Base-by-base conservation (phyloP, 805 yeast genomes). In the Brettanomyces sp. region DNA sequence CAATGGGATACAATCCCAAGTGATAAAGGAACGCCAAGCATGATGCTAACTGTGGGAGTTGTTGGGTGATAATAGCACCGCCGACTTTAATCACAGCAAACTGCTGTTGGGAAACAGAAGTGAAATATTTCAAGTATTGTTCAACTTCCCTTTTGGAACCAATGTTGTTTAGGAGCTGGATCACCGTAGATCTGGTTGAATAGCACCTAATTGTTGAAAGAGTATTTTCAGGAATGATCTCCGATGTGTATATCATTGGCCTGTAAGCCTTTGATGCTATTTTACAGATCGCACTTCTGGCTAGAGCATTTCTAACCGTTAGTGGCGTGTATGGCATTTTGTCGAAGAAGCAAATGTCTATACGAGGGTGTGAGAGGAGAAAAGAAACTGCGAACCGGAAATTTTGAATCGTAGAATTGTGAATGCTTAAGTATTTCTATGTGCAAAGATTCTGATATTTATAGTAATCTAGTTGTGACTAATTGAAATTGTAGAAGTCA, bases 51-150 rank as follows among this genome's bases (percentile, higher is more conserved):
- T 91, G 96, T 8, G 89, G 85, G 52, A 93, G 70, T 57, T 91
- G 93, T 56, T 93, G 95, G 41, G 98, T 91, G 64, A 93, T 93
- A 58, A 93, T 91, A 36, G 99, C 99, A 52, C 99, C 99, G 37
- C 99, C 99, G 39, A 93, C 99, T 65, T 93, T 93, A 67, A 93
- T 93, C 39, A 93, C 96, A 3, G 99, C 99, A 59, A 93, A 93
- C 60, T 93, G 97, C 63, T 93, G 98, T 55, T 89, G 90, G 5
- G 89, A 82, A 14, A 93, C 98, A 32, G 96, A 88, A 1, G 98
- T 90, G 73, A 93, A 93, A 66, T 91, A 91, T 64, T 89, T 90
- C 59, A 93, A 76, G 66, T 93, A 93, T 66, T 93, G 99, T 65
- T 93, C 99, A 39, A 93, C 99, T 68, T 93, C 99, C 52, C 98